These are phyloP conservation scores for Hypoxylon crocopeplum DNA, from an alignment of 495 filamentous ascomycete species.

Conservation along the genomic window DNA sequence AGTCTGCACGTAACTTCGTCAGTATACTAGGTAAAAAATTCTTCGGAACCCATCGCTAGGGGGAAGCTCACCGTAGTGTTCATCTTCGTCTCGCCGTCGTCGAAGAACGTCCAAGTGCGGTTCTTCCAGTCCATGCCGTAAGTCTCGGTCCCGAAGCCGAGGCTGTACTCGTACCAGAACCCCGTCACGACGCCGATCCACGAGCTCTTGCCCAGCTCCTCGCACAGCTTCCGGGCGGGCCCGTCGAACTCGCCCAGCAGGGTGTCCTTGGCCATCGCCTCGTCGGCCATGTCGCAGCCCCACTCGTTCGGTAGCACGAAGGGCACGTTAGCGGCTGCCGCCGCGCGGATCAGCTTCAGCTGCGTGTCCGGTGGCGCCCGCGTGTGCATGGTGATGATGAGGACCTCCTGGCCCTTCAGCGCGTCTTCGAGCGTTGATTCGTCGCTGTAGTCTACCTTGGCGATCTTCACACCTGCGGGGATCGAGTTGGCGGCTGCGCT, in stretches of 20 bases:
- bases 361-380: slow-evolving; percentile 26
- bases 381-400: slow-evolving; percentile 63
- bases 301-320: slow-evolving; percentile 69
- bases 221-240: slow-evolving; percentile 39
- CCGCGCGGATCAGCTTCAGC: slow-evolving; percentile 60
- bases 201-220: slow-evolving; percentile 53
- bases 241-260: not conserved
- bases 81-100: slow-evolving; percentile 44
- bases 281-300: slow-evolving; percentile 47
- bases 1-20: slow-evolving; percentile 34
- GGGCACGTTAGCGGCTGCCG: slow-evolving; percentile 62
- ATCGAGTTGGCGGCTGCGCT: slow-evolving; percentile 41
- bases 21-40: not conserved
- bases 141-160: slow-evolving; percentile 29
- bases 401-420: slow-evolving; percentile 57
- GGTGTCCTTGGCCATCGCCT: slow-evolving; percentile 20
- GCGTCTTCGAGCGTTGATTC: slow-evolving; percentile 47
- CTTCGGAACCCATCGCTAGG: not conserved
- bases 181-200: slow-evolving; percentile 56
- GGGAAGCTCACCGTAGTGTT: slow-evolving; percentile 37
- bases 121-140: slow-evolving; percentile 44
- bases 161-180: slow-evolving; percentile 54
- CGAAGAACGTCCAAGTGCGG: slow-evolving; percentile 42
- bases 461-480: slow-evolving; percentile 50
- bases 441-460: slow-evolving; percentile 54